Conservation (phyloP, 148 eudicot species). For the Rhododendron mucronatum region DNA sequence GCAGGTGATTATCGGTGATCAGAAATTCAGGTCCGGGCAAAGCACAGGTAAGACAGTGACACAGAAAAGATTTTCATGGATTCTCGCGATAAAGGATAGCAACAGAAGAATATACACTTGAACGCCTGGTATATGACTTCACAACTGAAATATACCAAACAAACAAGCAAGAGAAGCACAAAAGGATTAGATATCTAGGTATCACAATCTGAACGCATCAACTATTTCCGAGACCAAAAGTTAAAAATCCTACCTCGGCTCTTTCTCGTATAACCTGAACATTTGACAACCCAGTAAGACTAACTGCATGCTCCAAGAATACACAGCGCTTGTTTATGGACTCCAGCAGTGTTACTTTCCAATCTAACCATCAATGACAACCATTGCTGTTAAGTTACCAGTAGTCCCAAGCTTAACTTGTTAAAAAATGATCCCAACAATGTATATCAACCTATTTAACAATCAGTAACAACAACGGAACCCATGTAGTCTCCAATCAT, state of each 20-base stretch:
- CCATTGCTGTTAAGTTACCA: background rate
- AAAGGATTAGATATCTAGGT: background rate
- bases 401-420: background rate
- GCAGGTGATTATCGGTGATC: background rate
- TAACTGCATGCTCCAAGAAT: constrained; percentile 76
- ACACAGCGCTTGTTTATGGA: constrained; percentile 82
- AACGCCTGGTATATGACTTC: background rate
- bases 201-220: background rate
- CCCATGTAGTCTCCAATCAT: no score
- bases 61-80: background rate
- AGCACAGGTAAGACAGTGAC: background rate
- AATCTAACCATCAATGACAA: constrained; percentile 32
- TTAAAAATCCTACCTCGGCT: constrained; percentile 66
- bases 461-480: background rate
- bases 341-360: constrained; percentile 81
- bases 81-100: background rate
- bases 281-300: constrained; percentile 55
- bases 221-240: background rate
- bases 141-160: background rate
- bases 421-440: background rate
- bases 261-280: constrained; percentile 76
- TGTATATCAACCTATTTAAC: no score
- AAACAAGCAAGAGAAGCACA: background rate
- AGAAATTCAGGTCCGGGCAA: background rate
- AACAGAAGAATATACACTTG: background rate